Evolutionary conservation across 768 basidiomycete species (phyloP).

Genomic region (Podaxis carcinomalis): DNA sequence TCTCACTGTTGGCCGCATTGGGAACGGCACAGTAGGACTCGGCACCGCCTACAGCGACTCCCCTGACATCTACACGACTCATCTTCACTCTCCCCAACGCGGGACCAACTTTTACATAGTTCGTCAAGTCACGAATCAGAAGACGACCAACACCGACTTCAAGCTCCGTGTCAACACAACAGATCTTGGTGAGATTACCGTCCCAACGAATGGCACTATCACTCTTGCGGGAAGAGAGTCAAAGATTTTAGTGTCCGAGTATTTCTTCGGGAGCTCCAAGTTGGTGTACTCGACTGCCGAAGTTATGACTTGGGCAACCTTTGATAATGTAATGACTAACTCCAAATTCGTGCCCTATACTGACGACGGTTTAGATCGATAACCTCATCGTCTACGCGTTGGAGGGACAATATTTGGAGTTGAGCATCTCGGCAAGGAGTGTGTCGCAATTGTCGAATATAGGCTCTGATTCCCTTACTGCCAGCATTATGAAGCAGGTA

Average conservation of each 20-base stretch:
- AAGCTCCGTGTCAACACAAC: conserved; percentile 44
- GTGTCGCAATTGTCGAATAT: background rate
- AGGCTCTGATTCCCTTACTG: background rate
- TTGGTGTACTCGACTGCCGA: conserved; percentile 62
- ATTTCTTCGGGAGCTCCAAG: conserved; percentile 50
- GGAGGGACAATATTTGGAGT: conserved; percentile 31
- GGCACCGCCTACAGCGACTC: conserved; percentile 31
- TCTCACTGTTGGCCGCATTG: conserved; percentile 58
- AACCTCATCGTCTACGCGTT: conserved; percentile 34
- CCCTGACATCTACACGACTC: conserved; percentile 43
- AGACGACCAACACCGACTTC: conserved; percentile 44
- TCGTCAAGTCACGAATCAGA: conserved; percentile 41
- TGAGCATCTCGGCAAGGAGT: conserved; percentile 15
- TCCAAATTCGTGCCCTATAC: background rate
- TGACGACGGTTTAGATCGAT: conserved; percentile 19
- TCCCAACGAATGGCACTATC: conserved; percentile 37
- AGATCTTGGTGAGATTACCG: conserved; percentile 34
- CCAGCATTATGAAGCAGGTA: background rate
- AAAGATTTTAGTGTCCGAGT: conserved; percentile 60
- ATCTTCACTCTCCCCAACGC: conserved; percentile 51
- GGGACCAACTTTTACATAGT: conserved; percentile 53
- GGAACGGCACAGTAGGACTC: conserved; percentile 42
- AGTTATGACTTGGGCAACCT: conserved; percentile 39
- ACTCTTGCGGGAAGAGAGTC: conserved; percentile 61
- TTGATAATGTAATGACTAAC: conserved; percentile 20